These are phyloP conservation scores for Candida insectalens DNA, from an alignment of 805 yeast species.

Conservation along the genomic window DNA sequence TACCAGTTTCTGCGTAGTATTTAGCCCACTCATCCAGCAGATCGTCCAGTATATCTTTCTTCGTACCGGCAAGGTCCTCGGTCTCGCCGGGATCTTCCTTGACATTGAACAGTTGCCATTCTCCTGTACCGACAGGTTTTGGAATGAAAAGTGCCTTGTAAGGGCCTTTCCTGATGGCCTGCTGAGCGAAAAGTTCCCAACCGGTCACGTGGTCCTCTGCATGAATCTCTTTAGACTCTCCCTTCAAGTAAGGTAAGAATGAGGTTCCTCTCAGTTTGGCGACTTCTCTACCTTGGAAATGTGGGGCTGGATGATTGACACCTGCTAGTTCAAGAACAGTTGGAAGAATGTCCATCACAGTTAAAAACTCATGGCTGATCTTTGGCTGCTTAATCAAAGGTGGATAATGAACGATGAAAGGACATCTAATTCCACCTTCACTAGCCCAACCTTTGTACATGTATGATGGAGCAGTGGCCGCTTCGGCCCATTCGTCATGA, in stretches of 20 bases:
- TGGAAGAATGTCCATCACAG: constrained; percentile 54
- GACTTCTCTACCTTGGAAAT: constrained; percentile 33
- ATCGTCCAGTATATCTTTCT: constrained; percentile 30
- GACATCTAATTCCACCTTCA: constrained; percentile 54
- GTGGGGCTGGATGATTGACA: constrained; percentile 30
- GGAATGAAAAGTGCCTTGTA: constrained; percentile 41
- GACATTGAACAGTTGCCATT: constrained; percentile 40
- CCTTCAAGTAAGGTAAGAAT: constrained; percentile 30
- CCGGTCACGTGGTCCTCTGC: constrained; percentile 37
- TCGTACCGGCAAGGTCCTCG: constrained; percentile 27
- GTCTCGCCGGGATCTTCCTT: constrained; percentile 37
- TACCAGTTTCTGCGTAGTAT: constrained; percentile 42
- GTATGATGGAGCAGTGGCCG: constrained; percentile 46
- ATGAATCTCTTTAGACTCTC: constrained; percentile 24
- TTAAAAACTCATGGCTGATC: constrained; percentile 30
- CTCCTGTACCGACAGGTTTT: constrained; percentile 36
- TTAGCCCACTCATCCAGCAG: constrained; percentile 39
- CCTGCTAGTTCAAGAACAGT: constrained; percentile 42
- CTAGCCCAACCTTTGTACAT: constrained; percentile 49
- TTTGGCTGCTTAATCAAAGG: constrained; percentile 12
- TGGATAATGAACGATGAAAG: constrained; percentile 39
- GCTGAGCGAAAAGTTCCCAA: constrained; percentile 51
- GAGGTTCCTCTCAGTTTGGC: constrained; percentile 35
- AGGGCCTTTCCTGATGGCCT: constrained; percentile 41
- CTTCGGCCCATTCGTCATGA: constrained; percentile 53